Base-by-base conservation (phyloP, 2,329 filamentous ascomycete genomes). In the Alternaria sp. region DNA sequence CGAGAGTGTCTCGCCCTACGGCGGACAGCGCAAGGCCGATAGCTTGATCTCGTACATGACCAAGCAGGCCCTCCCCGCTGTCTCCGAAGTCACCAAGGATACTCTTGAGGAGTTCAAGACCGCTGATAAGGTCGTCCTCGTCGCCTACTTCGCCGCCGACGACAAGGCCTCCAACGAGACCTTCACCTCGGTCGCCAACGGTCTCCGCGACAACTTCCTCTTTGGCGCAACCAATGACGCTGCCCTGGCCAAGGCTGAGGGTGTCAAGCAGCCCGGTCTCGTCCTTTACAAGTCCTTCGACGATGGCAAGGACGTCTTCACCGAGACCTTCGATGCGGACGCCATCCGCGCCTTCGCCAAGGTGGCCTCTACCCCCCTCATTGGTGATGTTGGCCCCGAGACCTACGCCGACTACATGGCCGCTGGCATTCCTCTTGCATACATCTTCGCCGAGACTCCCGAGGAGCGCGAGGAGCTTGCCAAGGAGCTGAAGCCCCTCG, bases 201-300 rank as follows among this genome's bases (percentile, higher is more conserved):
- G 84, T 89, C 87, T 94, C 77, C 90, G 95, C 66, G 94, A 99
- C 79, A 89, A 86, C 78, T 97, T 92, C 84, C 90, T 97, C 70
- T 99, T 99, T 78, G 95, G 92, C 73, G 89, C 91, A 62, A 90
- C 90, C 79, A 92, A 86, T 78, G 95, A 98, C 75, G 89, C 89
- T 63, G 87, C 85, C 56, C 83, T 98, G 67, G 93, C 95, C 72
- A 89, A 96, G 85, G 89, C 91, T 48, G 95, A 96, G 83, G 93
- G 91, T 69, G 92, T 96, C 78, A 90, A 89, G 78, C 87, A 90
- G 74, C 95, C 95, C 65, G 88, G 90, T 56, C 83, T 99, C 66
- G 91, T 97, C 66, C 87, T 99, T 59, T 98, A 98, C 90, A 98
- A 99, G 87, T 85, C 89, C 60, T 99, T 98, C 74, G 95, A 99